phyloP scores from a whole-genome alignment of 768 basidiomycete genomes.

The Suillus lakei region DNA sequence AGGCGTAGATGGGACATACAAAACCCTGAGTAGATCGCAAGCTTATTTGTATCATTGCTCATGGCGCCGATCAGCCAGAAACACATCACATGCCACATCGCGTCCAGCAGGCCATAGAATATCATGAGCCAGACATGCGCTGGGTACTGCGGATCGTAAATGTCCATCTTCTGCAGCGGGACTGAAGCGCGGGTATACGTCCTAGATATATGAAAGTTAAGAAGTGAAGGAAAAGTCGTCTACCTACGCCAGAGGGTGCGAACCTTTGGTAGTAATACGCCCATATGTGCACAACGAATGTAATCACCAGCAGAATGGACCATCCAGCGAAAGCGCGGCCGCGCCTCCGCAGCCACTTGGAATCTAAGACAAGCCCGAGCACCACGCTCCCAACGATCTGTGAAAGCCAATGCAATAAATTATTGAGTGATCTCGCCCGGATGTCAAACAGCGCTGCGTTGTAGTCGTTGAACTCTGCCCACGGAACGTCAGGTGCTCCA shows the following conservation, averaged over 20 bases:
- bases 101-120: conserved; percentile 71
- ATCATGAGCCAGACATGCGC: conserved; percentile 62
- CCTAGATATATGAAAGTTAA: conserved; percentile 27
- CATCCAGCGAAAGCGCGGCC: conserved; percentile 71
- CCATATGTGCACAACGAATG: conserved; percentile 74
- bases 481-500: not conserved
- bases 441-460: conserved; percentile 79
- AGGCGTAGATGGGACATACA: conserved; percentile 49
- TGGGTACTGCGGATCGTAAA: conserved; percentile 35
- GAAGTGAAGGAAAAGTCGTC: not conserved
- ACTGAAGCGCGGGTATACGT: conserved; percentile 62
- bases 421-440: conserved; percentile 74
- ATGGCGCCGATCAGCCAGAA: conserved; percentile 86
- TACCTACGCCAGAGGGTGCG: conserved; percentile 17
- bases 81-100: conserved; percentile 80
- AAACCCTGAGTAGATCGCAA: conserved; percentile 79
- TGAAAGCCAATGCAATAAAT: conserved; percentile 79
- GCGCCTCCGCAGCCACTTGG: conserved; percentile 55
- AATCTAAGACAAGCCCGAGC: conserved; percentile 71
- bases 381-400: conserved; percentile 74
- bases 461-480: conserved; percentile 74
- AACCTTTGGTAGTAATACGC: conserved; percentile 76
- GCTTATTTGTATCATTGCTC: conserved; percentile 77
- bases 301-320: conserved; percentile 60
- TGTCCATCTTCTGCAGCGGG: conserved; percentile 57